Percentiles rank a stretch among this genome's conserved stretches.
phyloP scores from a whole-genome alignment of 2,329 filamentous ascomycete species.

The Trichoderma harzianum region DNA sequence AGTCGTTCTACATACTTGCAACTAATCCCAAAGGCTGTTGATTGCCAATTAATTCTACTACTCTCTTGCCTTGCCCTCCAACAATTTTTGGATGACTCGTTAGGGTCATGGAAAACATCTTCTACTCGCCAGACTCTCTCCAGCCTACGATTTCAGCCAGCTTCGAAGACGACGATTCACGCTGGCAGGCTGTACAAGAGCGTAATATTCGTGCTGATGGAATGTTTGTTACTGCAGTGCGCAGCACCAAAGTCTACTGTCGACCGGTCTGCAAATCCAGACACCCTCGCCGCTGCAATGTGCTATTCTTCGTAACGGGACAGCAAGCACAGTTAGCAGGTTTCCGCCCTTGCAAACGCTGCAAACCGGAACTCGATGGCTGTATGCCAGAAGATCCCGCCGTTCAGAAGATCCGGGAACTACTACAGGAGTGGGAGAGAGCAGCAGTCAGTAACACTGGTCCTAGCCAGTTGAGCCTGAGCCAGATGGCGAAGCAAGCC shows the following conservation, averaged over 20 bases:
- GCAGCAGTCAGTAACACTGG: not conserved
- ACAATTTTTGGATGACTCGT: not conserved
- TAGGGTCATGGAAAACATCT: not conserved
- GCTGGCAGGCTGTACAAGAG: not conserved
- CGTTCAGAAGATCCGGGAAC: not conserved
- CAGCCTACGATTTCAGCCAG: not conserved
- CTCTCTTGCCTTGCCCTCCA: not conserved
- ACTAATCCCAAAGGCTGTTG: not conserved
- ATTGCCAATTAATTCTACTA: not conserved
- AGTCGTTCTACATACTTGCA: not conserved
- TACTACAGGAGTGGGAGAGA: not conserved
- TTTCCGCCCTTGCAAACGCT: not conserved
- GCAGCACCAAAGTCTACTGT: not conserved
- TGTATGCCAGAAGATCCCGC: not conserved
- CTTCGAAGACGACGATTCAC: not conserved
- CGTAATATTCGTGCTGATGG: not conserved
- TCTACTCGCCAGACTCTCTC: not conserved
- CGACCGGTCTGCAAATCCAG: slow-evolving; percentile 1
- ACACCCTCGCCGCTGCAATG: not conserved
- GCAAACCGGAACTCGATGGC: not conserved
- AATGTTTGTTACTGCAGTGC: not conserved
- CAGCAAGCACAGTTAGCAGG: not conserved
- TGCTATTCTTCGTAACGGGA: not conserved
- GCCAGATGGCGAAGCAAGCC: not conserved
- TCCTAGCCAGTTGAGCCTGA: not conserved